A percentile compares a stretch with the other conserved stretches of the same genome.
phyloP scores from a whole-genome alignment of 805 yeast species.

The Kodamaea lidongshanica region DNA sequence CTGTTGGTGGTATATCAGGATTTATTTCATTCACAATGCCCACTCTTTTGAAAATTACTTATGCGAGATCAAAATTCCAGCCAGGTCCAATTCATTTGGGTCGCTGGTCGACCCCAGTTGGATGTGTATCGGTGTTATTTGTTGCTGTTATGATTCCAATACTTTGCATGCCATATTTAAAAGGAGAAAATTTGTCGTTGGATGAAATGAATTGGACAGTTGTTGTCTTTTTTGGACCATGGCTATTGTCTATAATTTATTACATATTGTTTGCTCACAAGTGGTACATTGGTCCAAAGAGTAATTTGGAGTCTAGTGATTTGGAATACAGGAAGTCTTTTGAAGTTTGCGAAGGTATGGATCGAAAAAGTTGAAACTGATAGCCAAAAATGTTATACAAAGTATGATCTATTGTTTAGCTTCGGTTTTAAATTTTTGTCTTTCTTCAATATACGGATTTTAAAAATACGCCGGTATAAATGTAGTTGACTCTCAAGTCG shows the following conservation, averaged over 20 bases:
- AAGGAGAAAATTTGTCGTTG: constrained; percentile 32
- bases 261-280: constrained; percentile 48
- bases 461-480: too few relatives aligned
- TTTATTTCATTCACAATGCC: constrained; percentile 66
- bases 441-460: too few relatives aligned
- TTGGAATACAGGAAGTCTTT: constrained; percentile 20
- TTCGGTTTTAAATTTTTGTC: too few relatives aligned
- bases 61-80: constrained; percentile 45
- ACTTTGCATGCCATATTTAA: constrained; percentile 47
- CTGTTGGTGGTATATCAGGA: constrained; percentile 66
- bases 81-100: constrained; percentile 71
- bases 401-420: too few relatives aligned
- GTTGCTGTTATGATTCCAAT: constrained; percentile 54
- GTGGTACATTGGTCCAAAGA: constrained; percentile 57
- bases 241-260: constrained; percentile 47
- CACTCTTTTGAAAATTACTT: constrained; percentile 51
- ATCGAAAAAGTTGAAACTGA: constrained; percentile 7
- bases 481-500: too few relatives aligned
- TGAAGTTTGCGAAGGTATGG: constrained; percentile 6
- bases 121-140: constrained; percentile 43
- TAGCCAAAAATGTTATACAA: too few relatives aligned
- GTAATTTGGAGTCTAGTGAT: constrained; percentile 40
- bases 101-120: constrained; percentile 41
- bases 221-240: constrained; percentile 55
- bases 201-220: constrained; percentile 53